Percentiles rank a stretch among this genome's conserved stretches.
Conservation (phyloP, 306 rosid genomes). For the Quercus glauca region DNA sequence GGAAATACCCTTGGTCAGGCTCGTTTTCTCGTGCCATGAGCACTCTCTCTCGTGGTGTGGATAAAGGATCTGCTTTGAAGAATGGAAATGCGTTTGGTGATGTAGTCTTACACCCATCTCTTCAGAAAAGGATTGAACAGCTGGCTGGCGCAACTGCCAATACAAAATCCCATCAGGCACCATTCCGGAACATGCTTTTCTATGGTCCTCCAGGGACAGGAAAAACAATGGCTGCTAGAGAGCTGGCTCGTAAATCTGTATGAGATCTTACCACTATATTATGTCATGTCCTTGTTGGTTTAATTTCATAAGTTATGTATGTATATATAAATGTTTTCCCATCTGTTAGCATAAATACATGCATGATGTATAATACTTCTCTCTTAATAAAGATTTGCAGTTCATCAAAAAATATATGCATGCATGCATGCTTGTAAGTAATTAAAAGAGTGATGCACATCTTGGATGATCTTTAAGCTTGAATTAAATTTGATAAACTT, state of each 20-base stretch:
- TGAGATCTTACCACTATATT: slow-evolving; percentile 20
- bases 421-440: not conserved
- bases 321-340: not conserved
- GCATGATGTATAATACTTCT: not conserved
- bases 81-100: slow-evolving; percentile 80
- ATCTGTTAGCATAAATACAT: not conserved
- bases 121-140: slow-evolving; percentile 80
- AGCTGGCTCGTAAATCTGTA: slow-evolving; percentile 94
- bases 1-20: slow-evolving; percentile 98
- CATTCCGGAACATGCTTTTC: slow-evolving; percentile 93
- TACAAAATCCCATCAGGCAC: slow-evolving; percentile 96
- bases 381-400: no score
- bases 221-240: slow-evolving; percentile 98
- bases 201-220: slow-evolving; percentile 99
- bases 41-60: slow-evolving; percentile 34
- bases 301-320: not conserved
- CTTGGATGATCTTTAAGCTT: not conserved
- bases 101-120: slow-evolving; percentile 86
- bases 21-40: slow-evolving; percentile 53
- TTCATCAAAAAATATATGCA: no score
- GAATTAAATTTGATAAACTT: not conserved
- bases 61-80: slow-evolving; percentile 40
- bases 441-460: not conserved
- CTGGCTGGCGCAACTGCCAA: slow-evolving; percentile 87
- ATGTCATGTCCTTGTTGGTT: slow-evolving; percentile 12